Base-by-base conservation (phyloP, 1,284 basidiomycete species). In the Sanghuangporus weigelae region DNA sequence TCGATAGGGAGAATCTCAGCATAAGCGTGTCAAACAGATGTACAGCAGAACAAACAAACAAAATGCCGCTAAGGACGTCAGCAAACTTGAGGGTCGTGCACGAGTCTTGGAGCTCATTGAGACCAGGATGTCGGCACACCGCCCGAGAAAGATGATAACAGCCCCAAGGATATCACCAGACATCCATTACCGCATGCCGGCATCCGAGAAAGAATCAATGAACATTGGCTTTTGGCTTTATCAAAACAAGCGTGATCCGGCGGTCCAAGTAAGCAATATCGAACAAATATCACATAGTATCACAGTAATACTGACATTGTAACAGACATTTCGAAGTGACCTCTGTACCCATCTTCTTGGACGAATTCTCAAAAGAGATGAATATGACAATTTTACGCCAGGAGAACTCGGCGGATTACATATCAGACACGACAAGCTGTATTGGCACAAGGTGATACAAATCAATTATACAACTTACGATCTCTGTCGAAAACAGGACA, bases 381-480 rank as follows among this genome's bases (percentile, higher is more conserved):
- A 73, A 57, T 14, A 16, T 46, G 51, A 64, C 10, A 2, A 19
- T 4, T 71, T 67, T 51, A 60, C 68, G 0, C 57, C 56, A 6
- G 62, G 39, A 5, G 60, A 71, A 16, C 61, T 63, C 4, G 56
- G 62, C 11, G 50, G 50, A 42, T 48, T 72, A 1, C n/a, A 57
- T 39, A 69, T 73, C 39, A 57, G 19, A 50, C 57, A 66, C 14
- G 61, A 68, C 46, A 66, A 67, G 2, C 68, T 81, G 0, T 79
- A 76, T 63, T 54, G 50, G 0, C 71, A 75, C 60, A 71, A 73
- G n/a, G 66, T 67, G 0, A 46, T 77, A 16, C 68, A 69, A 0
- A 60, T 81, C 57, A 78, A 81, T 59, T 81, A 78, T 65, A 81
- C 77, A 0, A 79, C 77, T 1, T 82, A 82, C 63, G 74, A 82